Percentiles rank a stretch among this genome's conserved stretches.
Evolutionary conservation across 495 filamentous ascomycete genomes (phyloP).

Genomic region (Collariella sp.): DNA sequence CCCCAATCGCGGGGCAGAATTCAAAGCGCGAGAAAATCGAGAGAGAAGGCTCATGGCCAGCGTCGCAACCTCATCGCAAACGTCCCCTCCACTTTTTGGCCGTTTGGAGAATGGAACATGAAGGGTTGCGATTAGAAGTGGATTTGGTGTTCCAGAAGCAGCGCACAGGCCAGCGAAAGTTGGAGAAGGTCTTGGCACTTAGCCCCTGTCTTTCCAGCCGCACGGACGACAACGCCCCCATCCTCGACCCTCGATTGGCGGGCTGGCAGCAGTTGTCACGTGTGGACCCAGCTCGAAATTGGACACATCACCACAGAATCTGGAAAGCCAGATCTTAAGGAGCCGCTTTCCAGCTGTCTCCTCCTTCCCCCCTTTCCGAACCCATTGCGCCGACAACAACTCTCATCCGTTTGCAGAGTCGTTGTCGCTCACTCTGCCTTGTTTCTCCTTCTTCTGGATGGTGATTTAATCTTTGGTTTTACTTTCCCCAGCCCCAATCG

Average conservation of each 20-base stretch:
- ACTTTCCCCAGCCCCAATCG: slow-evolving; percentile 30
- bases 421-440: slow-evolving; percentile 33
- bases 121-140: background rate
- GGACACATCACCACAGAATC: slow-evolving; percentile 46
- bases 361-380: slow-evolving; percentile 28
- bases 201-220: background rate
- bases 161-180: background rate
- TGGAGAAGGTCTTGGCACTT: slow-evolving; percentile 7
- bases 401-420: slow-evolving; percentile 26
- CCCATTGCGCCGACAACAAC: slow-evolving; percentile 32
- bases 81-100: no score
- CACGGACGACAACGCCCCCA: slow-evolving; percentile 1
- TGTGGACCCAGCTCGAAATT: slow-evolving; percentile 40
- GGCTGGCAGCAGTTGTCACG: slow-evolving; percentile 20
- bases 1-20: background rate
- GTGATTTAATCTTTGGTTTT: slow-evolving; percentile 37
- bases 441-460: slow-evolving; percentile 32
- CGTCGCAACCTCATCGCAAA: background rate
- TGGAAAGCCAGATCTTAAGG: slow-evolving; percentile 44
- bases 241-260: background rate
- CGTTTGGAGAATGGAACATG: no score
- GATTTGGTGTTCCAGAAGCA: background rate
- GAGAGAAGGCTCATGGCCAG: slow-evolving; percentile 7
- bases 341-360: slow-evolving; percentile 29
- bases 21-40: background rate